Evolutionary conservation across 805 yeast species (phyloP), one percentile per base, ranked within the genome.

Genomic region (Candida ficus): DNA sequence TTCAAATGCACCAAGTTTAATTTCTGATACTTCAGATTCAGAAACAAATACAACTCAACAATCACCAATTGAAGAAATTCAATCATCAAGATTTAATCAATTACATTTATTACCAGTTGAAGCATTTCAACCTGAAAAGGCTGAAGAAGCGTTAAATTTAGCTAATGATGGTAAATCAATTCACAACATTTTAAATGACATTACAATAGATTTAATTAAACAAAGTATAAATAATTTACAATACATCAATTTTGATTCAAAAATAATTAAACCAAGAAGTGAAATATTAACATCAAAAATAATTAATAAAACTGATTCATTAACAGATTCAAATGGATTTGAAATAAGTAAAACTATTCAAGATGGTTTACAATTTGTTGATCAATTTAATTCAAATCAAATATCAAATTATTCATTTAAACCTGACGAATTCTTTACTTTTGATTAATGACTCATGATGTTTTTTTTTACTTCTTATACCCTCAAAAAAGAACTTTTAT

Each of bases 81-180:
- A 5, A 22, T 13, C 20, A 12, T 8, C 28, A 14, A 18, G 7
- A 14, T 20, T 30, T 26, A 12, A 31, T 9, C 17, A 31, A 11
- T 11, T 26, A 26, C 28, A 26, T 6, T 19, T 27, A 19, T 11
- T 20, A 14, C 16, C 33, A 8, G 25, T 19, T 6, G n/a, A 32
- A 5, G 19, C 26, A 7, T 11, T 35, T 14, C 34, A 26, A 10
- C 17, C 12, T 14, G 41, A 35, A 7, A 35, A 37, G 2, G 44
- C 56, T 0, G 45, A 51, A 13, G 35, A 35, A 9, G 58, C 58
- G 1, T 42, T 54, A 9, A 30, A 41, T 7, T 32, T 55, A 3
- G 54, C 57, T 1, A 44, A 45, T 17, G 51, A 50, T 17, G 60
- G 60, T 0, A 48, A 46, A 35, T 54, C 60, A 9, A 55, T 55